Percentiles rank a stretch among this genome's conserved stretches.
phyloP scores from a whole-genome alignment of 2,329 filamentous ascomycete species.

The Verticillium longisporum region DNA sequence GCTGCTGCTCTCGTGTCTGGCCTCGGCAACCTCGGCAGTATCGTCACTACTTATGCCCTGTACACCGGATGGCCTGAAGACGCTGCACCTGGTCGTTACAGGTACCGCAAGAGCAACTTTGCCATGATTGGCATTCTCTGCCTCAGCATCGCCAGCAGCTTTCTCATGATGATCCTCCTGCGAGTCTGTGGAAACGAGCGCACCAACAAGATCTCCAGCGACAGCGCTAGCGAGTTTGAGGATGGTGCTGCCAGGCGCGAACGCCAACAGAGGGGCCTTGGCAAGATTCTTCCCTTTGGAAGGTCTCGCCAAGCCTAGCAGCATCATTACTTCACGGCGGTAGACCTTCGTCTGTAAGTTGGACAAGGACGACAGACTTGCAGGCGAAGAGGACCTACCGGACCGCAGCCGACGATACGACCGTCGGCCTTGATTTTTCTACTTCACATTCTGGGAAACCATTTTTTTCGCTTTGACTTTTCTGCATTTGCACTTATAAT shows the following conservation, averaged over 20 bases:
- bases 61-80: constrained; percentile 84
- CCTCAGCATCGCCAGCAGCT: constrained; percentile 66
- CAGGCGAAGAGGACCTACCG: not conserved
- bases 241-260: constrained; percentile 58
- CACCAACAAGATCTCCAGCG: constrained; percentile 35
- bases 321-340: not conserved
- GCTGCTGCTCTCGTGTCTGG: constrained; percentile 82
- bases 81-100: constrained; percentile 56
- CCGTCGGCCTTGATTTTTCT: constrained; percentile 30
- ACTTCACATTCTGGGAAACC: not conserved
- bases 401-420: not conserved
- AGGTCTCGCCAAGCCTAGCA: constrained; percentile 18
- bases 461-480: not conserved
- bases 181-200: constrained; percentile 49
- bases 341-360: constrained; percentile 20
- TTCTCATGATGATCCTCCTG: constrained; percentile 61
- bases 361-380: not conserved
- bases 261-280: constrained; percentile 50
- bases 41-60: constrained; percentile 81
- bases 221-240: constrained; percentile 38
- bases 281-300: constrained; percentile 29
- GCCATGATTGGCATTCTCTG: constrained; percentile 82
- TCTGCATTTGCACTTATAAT: constrained; percentile 5
- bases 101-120: constrained; percentile 77
- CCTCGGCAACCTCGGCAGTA: constrained; percentile 77